Evolutionary conservation across 116 monocot genomes (phyloP), one percentile per base, ranked within the genome.

Genomic region (Papilionanthe hybrid): DNA sequence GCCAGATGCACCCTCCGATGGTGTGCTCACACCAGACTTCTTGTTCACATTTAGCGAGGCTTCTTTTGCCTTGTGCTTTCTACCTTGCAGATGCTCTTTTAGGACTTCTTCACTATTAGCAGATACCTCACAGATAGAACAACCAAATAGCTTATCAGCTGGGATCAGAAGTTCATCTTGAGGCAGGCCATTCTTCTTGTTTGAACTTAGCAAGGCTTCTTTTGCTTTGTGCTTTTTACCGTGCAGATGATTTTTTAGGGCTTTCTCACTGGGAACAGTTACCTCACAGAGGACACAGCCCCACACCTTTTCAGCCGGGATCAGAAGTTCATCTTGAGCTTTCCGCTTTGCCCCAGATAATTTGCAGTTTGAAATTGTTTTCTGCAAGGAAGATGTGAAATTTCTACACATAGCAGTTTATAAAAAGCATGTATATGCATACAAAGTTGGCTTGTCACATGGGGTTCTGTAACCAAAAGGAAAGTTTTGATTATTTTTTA

Each of bases 151-250:
- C 69, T 69, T 69, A 13, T 69, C 27, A 9, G 11, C 9, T 10
- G 8, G 27, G 27, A 65, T 8, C 22, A 23, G 23, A 27, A 27
- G 22, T 27, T 65, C 27, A 8, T 23, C 9, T 27, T 65, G 65
- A 25, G 25, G 7, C 25, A 2, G 65, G 7, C 25, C 10, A 32
- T 30, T 30, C 32, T 37, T 69, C 13, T 37, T 22, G 60, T 25
- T 17, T 15, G 69, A 17, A 9, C 1, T 25, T 11, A 65, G 65
- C 11, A 65, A 69, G 69, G 69, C 69, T 37, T 69, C 69, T 37
- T 69, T 69, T 17, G 69, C 29, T 25, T 69, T 69, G 69, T 69
- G 69, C 15, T 69, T 69, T 18, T 37, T 69, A 30, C 69, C 69
- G 9, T 69, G 32, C 15, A 69, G 30, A 69, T 69, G 69, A 2